Evolutionary conservation across 2,329 filamentous ascomycete species (phyloP).

Genomic region (Aspergillus tubingensis): DNA sequence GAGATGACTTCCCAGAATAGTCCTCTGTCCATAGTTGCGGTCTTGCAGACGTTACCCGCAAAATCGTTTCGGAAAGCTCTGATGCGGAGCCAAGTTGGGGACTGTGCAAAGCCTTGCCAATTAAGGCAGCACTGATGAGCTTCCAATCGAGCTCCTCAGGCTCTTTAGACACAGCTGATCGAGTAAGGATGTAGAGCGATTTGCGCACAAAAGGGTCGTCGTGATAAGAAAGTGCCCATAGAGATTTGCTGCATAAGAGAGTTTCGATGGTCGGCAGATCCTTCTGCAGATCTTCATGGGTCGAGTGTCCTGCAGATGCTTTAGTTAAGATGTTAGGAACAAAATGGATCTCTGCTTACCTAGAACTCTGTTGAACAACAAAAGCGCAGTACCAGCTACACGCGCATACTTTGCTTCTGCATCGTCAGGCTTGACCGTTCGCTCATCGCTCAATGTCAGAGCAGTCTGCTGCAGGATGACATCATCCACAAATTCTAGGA

Average conservation of each 20-base stretch:
- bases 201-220: slow-evolving; percentile 60
- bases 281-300: slow-evolving; percentile 58
- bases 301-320: slow-evolving; percentile 32
- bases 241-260: slow-evolving; percentile 63
- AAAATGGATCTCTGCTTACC: slow-evolving; percentile 30
- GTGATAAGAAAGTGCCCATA: slow-evolving; percentile 62
- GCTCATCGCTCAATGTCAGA: slow-evolving; percentile 83
- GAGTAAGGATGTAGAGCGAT: slow-evolving; percentile 59
- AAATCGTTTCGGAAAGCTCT: slow-evolving; percentile 69
- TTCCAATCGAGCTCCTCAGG: slow-evolving; percentile 60
- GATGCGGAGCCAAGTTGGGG: slow-evolving; percentile 73
- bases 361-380: slow-evolving; percentile 58
- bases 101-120: slow-evolving; percentile 72
- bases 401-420: slow-evolving; percentile 81
- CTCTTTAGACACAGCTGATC: slow-evolving; percentile 52
- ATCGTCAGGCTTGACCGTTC: slow-evolving; percentile 80
- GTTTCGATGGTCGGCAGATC: slow-evolving; percentile 63
- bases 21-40: slow-evolving; percentile 73
- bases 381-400: slow-evolving; percentile 65
- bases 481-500: slow-evolving; percentile 78
- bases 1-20: slow-evolving; percentile 60
- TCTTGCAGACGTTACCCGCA: slow-evolving; percentile 63
- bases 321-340: slow-evolving; percentile 14
- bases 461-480: slow-evolving; percentile 76
- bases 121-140: slow-evolving; percentile 66